Percentiles rank a stretch among this genome's conserved stretches.
Evolutionary conservation across 495 filamentous ascomycete genomes (phyloP).

Genomic region (Trichocladium uniseriatum): DNA sequence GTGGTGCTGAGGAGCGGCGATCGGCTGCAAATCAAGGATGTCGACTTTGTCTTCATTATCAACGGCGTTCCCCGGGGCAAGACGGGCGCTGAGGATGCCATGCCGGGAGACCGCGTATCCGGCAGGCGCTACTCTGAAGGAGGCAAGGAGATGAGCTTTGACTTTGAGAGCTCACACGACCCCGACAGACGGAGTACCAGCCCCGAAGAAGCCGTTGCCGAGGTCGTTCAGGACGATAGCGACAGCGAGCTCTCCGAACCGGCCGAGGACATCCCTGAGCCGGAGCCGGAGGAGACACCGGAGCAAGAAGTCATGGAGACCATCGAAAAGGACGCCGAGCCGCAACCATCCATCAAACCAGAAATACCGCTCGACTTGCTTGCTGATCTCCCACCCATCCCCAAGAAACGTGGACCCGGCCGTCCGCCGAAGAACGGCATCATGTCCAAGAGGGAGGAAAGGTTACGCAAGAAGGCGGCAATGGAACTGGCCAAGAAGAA

Average conservation of each 20-base stretch:
- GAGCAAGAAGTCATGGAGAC: conserved; percentile 29
- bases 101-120: conserved; percentile 32
- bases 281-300: conserved; percentile 29
- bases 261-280: conserved; percentile 20
- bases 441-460: conserved; percentile 79
- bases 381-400: conserved; percentile 25
- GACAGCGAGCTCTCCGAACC: conserved; percentile 25
- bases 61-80: conserved; percentile 62
- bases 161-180: conserved; percentile 51
- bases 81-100: conserved; percentile 51
- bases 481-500: conserved; percentile 41
- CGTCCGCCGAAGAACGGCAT: conserved; percentile 86
- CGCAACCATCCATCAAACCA: conserved; percentile 17
- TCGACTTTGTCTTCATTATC: conserved; percentile 62
- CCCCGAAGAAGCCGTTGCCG: conserved; percentile 30
- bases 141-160: conserved; percentile 55
- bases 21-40: conserved; percentile 68
- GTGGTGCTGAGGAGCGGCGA: conserved; percentile 63
- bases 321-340: conserved; percentile 32
- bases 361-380: conserved; percentile 28
- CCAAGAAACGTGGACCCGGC: conserved; percentile 73
- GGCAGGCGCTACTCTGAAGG: conserved; percentile 40
- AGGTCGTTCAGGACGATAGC: conserved; percentile 15
- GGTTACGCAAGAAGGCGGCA: conserved; percentile 54
- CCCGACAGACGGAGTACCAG: conserved; percentile 45